These are phyloP conservation scores for Albizia julibrissin DNA, from an alignment of 306 rosid genomes.

Conservation along the genomic window DNA sequence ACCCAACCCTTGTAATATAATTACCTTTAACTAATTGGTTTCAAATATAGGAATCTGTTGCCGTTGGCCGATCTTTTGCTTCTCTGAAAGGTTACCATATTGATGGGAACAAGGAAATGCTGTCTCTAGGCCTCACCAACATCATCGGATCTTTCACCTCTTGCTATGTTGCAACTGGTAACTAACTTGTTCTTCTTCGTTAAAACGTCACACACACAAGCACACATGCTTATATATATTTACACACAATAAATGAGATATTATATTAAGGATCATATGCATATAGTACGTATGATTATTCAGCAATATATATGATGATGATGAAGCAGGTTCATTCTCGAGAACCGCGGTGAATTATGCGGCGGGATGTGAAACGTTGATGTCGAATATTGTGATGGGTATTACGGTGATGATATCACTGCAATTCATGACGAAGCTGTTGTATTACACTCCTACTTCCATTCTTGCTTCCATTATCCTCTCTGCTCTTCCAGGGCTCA, in stretches of 20 bases:
- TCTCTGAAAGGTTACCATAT: conserved; percentile 73
- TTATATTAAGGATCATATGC: too few species aligned
- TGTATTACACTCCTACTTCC: conserved; percentile 77
- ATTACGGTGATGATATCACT: conserved; percentile 63
- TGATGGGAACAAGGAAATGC: conserved; percentile 90
- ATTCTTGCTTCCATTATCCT: conserved; percentile 78
- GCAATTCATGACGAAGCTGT: conserved; percentile 60
- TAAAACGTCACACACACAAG: not conserved
- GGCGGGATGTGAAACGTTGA: conserved; percentile 69
- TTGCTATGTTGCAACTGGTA: conserved; percentile 92
- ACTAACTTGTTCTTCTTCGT: not conserved
- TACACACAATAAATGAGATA: not conserved
- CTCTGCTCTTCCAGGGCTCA: conserved; percentile 84
- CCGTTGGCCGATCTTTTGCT: conserved; percentile 88
- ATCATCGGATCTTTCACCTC: conserved; percentile 86
- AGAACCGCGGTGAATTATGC: conserved; percentile 77
- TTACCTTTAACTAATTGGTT: not conserved
- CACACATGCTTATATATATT: not conserved
- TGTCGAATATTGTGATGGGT: conserved; percentile 82
- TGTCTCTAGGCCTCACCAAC: conserved; percentile 80
- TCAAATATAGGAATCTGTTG: conserved; percentile 69
- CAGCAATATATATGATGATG: not conserved
- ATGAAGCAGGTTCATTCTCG: conserved; percentile 72
- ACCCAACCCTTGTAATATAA: not conserved
- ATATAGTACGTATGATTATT: too few species aligned